Conservation (phyloP, 106 monocot species). For the Acanthochlamys bracteata region DNA sequence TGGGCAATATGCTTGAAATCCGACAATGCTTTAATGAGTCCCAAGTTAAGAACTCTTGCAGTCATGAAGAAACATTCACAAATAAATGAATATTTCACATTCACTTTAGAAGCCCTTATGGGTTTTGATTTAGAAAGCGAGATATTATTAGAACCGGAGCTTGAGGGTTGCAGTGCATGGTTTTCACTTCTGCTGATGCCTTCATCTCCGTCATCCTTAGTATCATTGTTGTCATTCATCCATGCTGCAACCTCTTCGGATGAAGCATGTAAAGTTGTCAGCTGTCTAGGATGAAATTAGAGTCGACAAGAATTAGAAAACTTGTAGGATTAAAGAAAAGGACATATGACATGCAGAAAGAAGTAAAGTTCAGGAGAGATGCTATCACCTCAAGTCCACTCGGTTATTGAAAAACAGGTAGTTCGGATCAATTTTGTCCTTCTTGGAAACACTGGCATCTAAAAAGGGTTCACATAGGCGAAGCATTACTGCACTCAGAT, state of each 20-base stretch:
- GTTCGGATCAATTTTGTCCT: slow-evolving; percentile 73
- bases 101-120: slow-evolving; percentile 15
- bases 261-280: slow-evolving; percentile 79
- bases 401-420: slow-evolving; percentile 63
- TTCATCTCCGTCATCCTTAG: slow-evolving; percentile 9
- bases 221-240: slow-evolving; percentile 20
- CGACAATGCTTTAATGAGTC: slow-evolving; percentile 79
- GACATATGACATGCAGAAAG: background rate
- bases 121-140: slow-evolving; percentile 20
- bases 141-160: slow-evolving; percentile 40
- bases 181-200: slow-evolving; percentile 15
- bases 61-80: slow-evolving; percentile 99
- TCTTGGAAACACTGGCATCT: slow-evolving; percentile 63
- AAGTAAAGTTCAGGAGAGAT: slow-evolving; percentile 2
- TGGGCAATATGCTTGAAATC: slow-evolving; percentile 80
- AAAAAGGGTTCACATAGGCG: slow-evolving; percentile 96
- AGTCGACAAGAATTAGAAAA: background rate
- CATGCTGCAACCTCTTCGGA: slow-evolving; percentile 79
- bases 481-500: slow-evolving; percentile 92
- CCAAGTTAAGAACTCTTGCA: slow-evolving; percentile 81
- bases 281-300: slow-evolving; percentile 41
- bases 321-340: slow-evolving; percentile 4
- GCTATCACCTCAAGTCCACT: slow-evolving; percentile 58
- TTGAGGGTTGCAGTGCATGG: slow-evolving; percentile 44
- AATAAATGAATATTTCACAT: slow-evolving; percentile 88